Evolutionary conservation across 345 rosid genomes (phyloP).

Genomic region (Psidium guajava): DNA sequence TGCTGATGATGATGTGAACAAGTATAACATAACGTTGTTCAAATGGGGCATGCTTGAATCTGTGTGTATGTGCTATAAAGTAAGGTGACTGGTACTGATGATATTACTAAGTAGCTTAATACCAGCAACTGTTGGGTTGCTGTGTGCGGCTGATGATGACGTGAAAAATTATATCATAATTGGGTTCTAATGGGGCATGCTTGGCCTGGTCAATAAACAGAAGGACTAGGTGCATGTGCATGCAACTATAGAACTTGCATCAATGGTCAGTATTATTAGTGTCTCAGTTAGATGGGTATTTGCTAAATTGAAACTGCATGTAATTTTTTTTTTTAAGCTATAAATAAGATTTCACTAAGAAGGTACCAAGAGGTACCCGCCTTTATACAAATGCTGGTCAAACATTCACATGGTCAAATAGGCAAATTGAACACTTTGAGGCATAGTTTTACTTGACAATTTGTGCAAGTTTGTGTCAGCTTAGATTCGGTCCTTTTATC

Average conservation of each 20-base stretch:
- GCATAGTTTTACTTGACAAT: background rate
- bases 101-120: background rate
- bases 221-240: background rate
- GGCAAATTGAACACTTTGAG: background rate
- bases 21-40: background rate
- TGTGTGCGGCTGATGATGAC: background rate
- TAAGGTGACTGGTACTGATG: background rate
- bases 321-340: background rate
- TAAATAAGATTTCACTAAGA: background rate
- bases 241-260: background rate
- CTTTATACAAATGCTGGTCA: background rate
- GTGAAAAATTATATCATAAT: background rate
- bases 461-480: background rate
- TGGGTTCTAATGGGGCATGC: background rate
- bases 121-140: background rate
- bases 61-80: background rate
- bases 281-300: background rate
- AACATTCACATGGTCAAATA: background rate
- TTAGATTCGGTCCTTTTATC: background rate
- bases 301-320: background rate
- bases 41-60: background rate
- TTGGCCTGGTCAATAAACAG: background rate
- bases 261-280: background rate
- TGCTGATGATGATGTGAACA: background rate
- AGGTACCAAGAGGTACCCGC: background rate